These are phyloP conservation scores for Ogataea salicorniae DNA, from an alignment of 805 yeast species.

Conservation along the genomic window DNA sequence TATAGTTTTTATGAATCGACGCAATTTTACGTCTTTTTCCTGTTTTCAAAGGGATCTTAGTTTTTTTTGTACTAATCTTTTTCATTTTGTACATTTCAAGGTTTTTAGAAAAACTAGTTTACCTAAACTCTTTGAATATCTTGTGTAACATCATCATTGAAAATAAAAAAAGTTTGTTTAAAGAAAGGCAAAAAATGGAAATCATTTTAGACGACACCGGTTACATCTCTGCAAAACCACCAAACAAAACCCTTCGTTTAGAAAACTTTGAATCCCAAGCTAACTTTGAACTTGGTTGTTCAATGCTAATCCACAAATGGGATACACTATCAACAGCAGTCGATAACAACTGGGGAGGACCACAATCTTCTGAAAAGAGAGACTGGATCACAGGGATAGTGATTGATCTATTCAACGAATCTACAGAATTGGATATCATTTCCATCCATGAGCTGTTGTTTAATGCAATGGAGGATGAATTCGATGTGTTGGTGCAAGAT, in stretches of 20 bases:
- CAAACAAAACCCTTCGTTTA: conserved; percentile 19
- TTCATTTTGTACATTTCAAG: too few species aligned
- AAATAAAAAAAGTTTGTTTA: too few species aligned
- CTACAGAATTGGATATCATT: conserved; percentile 64
- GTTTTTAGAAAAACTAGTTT: too few species aligned
- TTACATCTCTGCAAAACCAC: conserved; percentile 25
- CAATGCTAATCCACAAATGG: conserved; percentile 90
- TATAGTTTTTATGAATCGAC: too few species aligned
- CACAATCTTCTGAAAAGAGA: conserved; percentile 82
- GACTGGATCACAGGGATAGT: conserved; percentile 90
- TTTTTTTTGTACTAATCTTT: too few species aligned
- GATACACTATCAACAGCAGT: conserved; percentile 85
- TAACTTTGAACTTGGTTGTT: conserved; percentile 86
- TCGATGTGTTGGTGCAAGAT: conserved; percentile 83
- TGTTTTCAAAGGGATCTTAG: too few species aligned
- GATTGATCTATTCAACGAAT: conserved; percentile 66
- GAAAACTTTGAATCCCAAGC: conserved; percentile 66
- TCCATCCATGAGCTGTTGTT: conserved; percentile 80
- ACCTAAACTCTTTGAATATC: too few species aligned
- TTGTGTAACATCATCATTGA: too few species aligned
- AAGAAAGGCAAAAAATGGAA: conserved; percentile 11
- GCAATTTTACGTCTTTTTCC: too few species aligned
- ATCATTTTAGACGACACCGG: conserved; percentile 30
- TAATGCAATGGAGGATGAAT: conserved; percentile 93
- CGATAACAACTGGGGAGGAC: conserved; percentile 93